Percentiles rank a stretch among this genome's conserved stretches.
Evolutionary conservation across 345 rosid species (phyloP).

Genomic region (Brassica juncea): DNA sequence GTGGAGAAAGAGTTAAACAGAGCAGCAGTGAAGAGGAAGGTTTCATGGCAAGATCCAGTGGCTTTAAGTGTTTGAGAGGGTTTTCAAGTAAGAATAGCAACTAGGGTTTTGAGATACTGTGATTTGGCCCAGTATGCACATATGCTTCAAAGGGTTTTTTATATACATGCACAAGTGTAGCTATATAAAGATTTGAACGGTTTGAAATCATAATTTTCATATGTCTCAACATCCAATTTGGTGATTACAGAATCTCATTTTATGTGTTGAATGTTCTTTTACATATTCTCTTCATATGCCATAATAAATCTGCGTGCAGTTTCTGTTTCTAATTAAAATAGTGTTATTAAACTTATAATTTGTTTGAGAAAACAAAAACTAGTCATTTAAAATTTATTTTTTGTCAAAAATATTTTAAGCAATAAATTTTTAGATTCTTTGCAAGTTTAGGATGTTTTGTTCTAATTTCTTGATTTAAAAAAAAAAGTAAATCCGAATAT

Average conservation of each 20-base stretch:
- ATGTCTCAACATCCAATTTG: constrained; percentile 2
- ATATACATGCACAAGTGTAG: constrained; percentile 6
- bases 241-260: constrained; percentile 5
- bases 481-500: neutral
- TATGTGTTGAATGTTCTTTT: neutral
- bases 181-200: neutral
- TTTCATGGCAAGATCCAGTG: constrained; percentile 93
- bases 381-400: neutral
- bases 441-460: neutral
- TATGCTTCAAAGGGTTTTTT: constrained; percentile 13
- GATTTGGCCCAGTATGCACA: constrained; percentile 28
- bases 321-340: neutral
- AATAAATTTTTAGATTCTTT: neutral
- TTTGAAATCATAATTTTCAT: neutral
- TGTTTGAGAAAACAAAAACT: neutral
- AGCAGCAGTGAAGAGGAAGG: constrained; percentile 77
- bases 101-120: constrained; percentile 22
- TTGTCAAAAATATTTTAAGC: neutral
- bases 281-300: neutral
- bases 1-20: constrained; percentile 54
- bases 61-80: constrained; percentile 68
- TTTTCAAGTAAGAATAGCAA: neutral
- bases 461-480: neutral
- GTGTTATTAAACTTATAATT: neutral
- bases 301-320: neutral